Base-by-base conservation (phyloP, 129 eudicot genomes). In the Lactuca sativa region DNA sequence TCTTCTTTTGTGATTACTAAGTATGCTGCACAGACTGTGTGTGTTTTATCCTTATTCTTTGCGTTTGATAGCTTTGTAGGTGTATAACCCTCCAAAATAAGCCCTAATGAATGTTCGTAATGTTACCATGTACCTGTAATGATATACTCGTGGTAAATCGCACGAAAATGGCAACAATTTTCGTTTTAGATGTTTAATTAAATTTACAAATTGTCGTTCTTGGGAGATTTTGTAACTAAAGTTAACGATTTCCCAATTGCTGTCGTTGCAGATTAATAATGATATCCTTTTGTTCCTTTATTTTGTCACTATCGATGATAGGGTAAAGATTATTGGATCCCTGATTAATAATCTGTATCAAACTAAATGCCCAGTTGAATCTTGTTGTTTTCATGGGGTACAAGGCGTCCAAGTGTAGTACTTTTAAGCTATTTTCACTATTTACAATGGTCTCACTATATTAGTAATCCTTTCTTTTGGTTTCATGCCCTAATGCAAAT, bases 41-140 rank as follows among this genome's bases (percentile, higher is more conserved):
- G 61, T 30, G 48, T 47, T 59, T 48, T 32, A n/a, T 9, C 32
- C 4, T 12, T 44, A 17, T 9, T 48, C 5, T 17, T 44, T 48
- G 10, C 9, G 18, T n/a, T 2, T n/a, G 17, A 16, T 59, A 43
- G 59, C 13, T 71, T 60, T 18, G 14, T 61, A 11, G 47, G 59
- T 59, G 4, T 17, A 33, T 21, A 59, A 15, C 51, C 25, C 54
- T 14, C 40, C 43, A 0, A 53, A 14, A 54, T 37, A 41, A 73
- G 25, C 78, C 78, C 78, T 73, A 63, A 53, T 8, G 15, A 18
- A 21, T 52, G 43, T 72, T 47, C 38, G 36, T 59, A 16, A 17
- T 47, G 59, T 61, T 36, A 18, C 15, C 47, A 5, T 36, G 52
- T 55, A 10, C 55, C 6, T 47, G 14, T 25, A 21, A 15, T 67